Evolutionary conservation across 768 basidiomycete species (phyloP), one percentile per base, ranked within the genome.

Genomic region (Boletellus ananas): DNA sequence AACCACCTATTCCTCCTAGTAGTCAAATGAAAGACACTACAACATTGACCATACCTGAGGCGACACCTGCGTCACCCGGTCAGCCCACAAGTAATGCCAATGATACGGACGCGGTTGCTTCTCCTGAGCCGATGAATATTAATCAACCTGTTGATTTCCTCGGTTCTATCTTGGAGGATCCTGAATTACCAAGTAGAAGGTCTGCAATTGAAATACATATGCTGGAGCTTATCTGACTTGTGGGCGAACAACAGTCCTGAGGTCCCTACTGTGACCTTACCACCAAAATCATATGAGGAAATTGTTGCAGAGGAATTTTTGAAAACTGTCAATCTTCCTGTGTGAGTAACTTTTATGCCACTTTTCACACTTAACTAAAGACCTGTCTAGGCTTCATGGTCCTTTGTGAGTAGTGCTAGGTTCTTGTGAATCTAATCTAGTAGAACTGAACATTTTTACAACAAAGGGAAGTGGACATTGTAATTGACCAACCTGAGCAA

Each of bases 261-360:
- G 8, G 43, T 29, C 10, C 7, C 42, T 2, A 23, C 41, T 39
- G 57, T 14, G 5, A 25, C 52, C 14, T 45, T 59, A 35, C 61
- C 54, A 18, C 46, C 43, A 25, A 66, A 68, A 42, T 47, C 57
- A 17, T 55, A 42, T 36, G 36, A 44, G 31, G 54, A 70, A 43
- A 51, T 59, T 1, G n/a, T 42, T 40, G 60, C 56, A 33, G 66
- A 68, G 18, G 51, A 43, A 18, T 68, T 68, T 44, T 43, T 68
- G 36, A 50, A 56, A 25, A 64, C 62, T 9, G 8, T 68, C 21
- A 11, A 54, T 18, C 49, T 68, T 33, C 64, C 68, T 38, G 45
- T 3, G 68, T 70, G 47, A 37, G 66, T 50, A n/a, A n/a, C n/a
- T n/a, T n/a, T 1, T 1, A 5, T 38, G 16, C n/a, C 20, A 25